phyloP scores from a whole-genome alignment of 371 early-diverging fungal genomes.

The Apophysomyces variabilis region DNA sequence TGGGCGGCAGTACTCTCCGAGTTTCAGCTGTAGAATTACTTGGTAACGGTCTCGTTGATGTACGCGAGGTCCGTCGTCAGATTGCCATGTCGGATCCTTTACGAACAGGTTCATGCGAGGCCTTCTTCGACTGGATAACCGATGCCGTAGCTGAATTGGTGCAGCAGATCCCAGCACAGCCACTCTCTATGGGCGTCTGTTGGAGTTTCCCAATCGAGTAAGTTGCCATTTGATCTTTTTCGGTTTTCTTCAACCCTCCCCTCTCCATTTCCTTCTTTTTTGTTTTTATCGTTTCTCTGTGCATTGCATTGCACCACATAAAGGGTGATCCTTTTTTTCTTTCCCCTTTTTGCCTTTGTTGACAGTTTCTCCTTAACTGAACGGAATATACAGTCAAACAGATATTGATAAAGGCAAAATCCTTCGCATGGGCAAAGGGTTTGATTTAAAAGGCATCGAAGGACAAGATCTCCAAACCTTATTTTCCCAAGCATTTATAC shows the following conservation, averaged over 20 bases:
- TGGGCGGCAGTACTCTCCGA: constrained; percentile 91
- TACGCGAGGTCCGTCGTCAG: constrained; percentile 72
- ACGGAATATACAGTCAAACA: constrained; percentile 61
- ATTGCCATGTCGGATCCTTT: constrained; percentile 67
- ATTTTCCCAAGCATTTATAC: constrained; percentile 75
- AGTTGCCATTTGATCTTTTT: constrained; percentile 17
- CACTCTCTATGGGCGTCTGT: constrained; percentile 48
- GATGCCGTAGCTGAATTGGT: constrained; percentile 50
- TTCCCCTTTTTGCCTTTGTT: neutral
- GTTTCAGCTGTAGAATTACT: constrained; percentile 74
- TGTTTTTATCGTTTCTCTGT: neutral
- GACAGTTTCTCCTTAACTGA: neutral
- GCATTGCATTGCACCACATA: constrained; percentile 2
- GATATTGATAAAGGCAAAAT: constrained; percentile 75
- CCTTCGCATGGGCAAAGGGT: constrained; percentile 93
- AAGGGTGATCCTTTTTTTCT: neutral
- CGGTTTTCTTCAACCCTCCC: constrained; percentile 2
- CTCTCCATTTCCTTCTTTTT: neutral
- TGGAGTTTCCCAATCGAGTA: constrained; percentile 60
- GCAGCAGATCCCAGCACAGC: constrained; percentile 28
- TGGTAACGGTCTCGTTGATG: constrained; percentile 69
- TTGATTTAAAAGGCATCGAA: constrained; percentile 72
- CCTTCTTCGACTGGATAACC: constrained; percentile 91
- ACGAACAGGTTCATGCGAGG: constrained; percentile 65
- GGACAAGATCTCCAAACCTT: constrained; percentile 83